Conservation (phyloP, 768 basidiomycete genomes). For the Tylopilus sp. region DNA sequence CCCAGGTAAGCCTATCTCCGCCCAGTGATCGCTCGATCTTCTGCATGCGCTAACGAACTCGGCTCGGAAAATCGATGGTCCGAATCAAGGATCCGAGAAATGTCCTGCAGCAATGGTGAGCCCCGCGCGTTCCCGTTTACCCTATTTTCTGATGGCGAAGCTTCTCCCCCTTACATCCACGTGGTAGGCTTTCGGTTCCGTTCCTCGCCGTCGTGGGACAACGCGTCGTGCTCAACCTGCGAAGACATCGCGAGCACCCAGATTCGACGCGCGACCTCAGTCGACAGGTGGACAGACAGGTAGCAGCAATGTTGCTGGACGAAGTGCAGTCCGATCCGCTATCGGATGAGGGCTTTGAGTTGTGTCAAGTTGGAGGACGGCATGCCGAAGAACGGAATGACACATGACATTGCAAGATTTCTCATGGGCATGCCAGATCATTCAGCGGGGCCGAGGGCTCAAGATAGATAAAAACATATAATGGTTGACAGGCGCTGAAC, state of each 20-base stretch:
- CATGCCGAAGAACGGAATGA: too few relatives aligned
- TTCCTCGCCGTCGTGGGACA: slow-evolving; percentile 17
- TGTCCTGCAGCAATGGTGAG: slow-evolving; percentile 5
- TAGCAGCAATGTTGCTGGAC: not conserved
- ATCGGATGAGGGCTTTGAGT: not conserved
- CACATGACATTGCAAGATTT: too few relatives aligned
- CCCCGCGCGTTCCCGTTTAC: too few relatives aligned
- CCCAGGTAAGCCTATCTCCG: slow-evolving; percentile 3
- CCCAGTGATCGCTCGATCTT: too few relatives aligned
- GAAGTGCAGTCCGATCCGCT: not conserved
- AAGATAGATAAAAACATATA: too few relatives aligned
- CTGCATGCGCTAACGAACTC: too few relatives aligned
- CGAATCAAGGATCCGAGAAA: slow-evolving; percentile 20
- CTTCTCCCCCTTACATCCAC: too few relatives aligned
- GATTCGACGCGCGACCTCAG: slow-evolving; percentile 14
- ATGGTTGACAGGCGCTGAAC: too few relatives aligned
- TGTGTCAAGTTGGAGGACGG: not conserved
- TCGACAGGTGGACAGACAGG: slow-evolving; percentile 8
- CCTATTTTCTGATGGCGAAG: too few relatives aligned
- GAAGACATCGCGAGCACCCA: not conserved
- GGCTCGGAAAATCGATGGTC: too few relatives aligned
- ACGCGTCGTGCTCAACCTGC: slow-evolving; percentile 24
- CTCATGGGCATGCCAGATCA: too few relatives aligned
- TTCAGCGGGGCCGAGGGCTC: too few relatives aligned
- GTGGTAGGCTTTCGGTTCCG: slow-evolving; percentile 6